Conservation (phyloP, 2,329 filamentous ascomycete species). For the Apiospora rasikravindrae region DNA sequence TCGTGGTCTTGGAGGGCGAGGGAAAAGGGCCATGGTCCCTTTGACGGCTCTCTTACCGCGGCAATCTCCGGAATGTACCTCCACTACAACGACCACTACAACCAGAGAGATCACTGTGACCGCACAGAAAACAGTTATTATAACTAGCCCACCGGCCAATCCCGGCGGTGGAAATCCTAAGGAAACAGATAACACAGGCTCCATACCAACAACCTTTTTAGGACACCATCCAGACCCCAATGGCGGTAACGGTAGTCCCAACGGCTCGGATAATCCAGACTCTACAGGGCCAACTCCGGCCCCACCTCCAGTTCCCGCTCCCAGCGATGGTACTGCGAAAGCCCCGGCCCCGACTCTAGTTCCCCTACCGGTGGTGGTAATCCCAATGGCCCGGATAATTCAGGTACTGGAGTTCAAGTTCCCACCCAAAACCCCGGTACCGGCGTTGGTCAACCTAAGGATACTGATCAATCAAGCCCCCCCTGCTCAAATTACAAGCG, state of each 20-base stretch:
- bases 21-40: not conserved
- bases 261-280: too few relatives aligned
- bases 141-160: not conserved
- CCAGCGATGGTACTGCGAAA: not conserved
- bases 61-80: not conserved
- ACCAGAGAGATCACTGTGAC: not conserved
- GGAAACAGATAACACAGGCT: not conserved
- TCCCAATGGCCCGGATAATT: not conserved
- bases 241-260: too few relatives aligned
- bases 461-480: not conserved
- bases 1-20: not conserved
- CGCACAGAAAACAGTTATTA: not conserved
- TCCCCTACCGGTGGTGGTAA: too few relatives aligned
- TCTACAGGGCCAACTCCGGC: too few relatives aligned
- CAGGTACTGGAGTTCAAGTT: not conserved
- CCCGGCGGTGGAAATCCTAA: not conserved
- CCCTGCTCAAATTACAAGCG: not conserved
- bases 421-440: not conserved
- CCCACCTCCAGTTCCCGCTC: too few relatives aligned
- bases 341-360: too few relatives aligned
- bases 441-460: not conserved
- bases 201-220: not conserved
- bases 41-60: not conserved
- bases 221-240: too few relatives aligned
- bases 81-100: not conserved